Evolutionary conservation across 1,139 yeast genomes (phyloP).

Genomic region (Meyerozyma smithsonii): DNA sequence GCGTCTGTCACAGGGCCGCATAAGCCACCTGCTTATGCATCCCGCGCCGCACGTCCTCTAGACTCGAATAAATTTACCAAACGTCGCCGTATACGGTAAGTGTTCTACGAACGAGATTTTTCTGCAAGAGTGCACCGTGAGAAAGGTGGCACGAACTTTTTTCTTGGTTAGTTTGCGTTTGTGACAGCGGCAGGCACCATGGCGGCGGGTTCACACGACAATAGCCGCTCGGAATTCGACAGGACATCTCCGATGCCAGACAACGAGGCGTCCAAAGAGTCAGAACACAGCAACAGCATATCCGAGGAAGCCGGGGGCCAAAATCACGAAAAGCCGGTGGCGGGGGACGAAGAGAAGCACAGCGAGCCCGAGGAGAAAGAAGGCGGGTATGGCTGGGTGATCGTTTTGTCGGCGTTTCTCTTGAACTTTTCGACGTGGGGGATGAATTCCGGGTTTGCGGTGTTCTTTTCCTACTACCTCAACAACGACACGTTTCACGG

Average conservation of each 20-base stretch:
- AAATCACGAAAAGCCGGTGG: neutral
- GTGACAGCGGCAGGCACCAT: neutral
- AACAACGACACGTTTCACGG: slow-evolving; percentile 31
- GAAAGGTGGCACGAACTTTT: too few relatives aligned
- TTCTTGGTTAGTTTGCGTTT: too few relatives aligned
- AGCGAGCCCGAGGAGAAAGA: slow-evolving; percentile 18
- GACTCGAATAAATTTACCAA: too few relatives aligned
- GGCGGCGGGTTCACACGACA: neutral
- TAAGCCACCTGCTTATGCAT: neutral
- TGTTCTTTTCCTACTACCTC: slow-evolving; percentile 45
- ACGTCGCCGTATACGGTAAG: too few relatives aligned
- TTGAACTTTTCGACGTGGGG: slow-evolving; percentile 50
- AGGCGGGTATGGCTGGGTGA: slow-evolving; percentile 48
- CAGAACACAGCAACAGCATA: neutral
- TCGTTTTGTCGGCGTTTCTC: slow-evolving; percentile 37
- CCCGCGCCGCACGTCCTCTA: neutral
- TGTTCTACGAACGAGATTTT: too few relatives aligned
- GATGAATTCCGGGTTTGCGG: slow-evolving; percentile 49
- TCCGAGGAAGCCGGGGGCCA: neutral
- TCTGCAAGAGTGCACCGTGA: too few relatives aligned
- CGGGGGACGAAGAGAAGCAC: neutral
- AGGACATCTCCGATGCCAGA: neutral
- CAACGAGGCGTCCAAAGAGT: neutral
- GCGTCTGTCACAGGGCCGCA: too few relatives aligned
- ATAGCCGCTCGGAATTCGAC: neutral